Conservation (phyloP, 129 eudicot species). For the Pseudognaphalium luteoalbum region DNA sequence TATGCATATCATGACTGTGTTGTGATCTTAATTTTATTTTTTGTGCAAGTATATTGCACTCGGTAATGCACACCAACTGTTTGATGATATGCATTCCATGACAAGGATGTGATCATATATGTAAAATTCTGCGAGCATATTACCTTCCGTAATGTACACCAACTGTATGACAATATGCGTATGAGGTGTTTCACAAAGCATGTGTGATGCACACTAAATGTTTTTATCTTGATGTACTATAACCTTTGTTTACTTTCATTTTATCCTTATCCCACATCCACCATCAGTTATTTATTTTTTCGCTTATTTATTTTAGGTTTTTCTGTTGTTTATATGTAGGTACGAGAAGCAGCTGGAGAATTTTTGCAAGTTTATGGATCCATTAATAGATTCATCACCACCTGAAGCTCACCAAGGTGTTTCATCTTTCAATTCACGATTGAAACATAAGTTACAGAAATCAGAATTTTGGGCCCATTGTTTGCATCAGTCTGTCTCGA, state of each 20-base stretch:
- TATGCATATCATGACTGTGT: neutral
- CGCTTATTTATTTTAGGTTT: neutral
- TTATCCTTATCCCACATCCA: neutral
- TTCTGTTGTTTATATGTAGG: conserved; percentile 26
- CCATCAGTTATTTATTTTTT: neutral
- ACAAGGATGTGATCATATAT: too few species aligned
- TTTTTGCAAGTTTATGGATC: conserved; percentile 94
- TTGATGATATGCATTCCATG: neutral
- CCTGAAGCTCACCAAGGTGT: conserved; percentile 74
- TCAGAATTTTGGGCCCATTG: conserved; percentile 90
- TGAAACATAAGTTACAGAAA: conserved; percentile 68
- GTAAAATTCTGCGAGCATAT: neutral
- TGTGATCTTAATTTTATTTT: too few species aligned
- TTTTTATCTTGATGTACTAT: too few species aligned
- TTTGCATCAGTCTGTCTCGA: conserved; percentile 67
- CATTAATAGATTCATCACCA: conserved; percentile 74
- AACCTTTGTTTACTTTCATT: too few species aligned
- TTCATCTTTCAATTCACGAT: conserved; percentile 56
- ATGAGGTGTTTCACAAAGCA: neutral
- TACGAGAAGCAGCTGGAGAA: conserved; percentile 83
- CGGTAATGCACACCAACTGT: neutral
- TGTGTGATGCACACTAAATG: too few species aligned
- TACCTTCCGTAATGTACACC: neutral
- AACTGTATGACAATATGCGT: neutral
- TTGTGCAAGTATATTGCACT: too few species aligned